Conservation (phyloP, 2,329 filamentous ascomycete genomes). For the Eutypa lata region DNA sequence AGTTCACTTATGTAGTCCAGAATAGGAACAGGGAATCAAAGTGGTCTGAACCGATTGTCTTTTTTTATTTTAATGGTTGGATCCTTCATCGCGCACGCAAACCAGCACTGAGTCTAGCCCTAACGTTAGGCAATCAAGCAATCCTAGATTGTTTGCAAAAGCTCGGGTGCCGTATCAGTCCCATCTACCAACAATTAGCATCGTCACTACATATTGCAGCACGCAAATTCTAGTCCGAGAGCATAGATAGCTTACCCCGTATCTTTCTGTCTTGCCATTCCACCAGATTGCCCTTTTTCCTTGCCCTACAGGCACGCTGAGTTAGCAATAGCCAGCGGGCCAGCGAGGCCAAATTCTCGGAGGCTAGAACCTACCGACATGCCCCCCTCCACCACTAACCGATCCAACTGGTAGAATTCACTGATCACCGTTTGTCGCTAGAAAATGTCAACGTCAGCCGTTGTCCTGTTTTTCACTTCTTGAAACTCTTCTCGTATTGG, state of each 20-base stretch:
- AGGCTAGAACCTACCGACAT: conserved; percentile 60
- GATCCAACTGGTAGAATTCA: conserved; percentile 90
- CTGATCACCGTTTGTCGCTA: conserved; percentile 94
- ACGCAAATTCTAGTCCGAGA: too few species aligned
- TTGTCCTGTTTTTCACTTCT: neutral
- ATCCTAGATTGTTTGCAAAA: too few species aligned
- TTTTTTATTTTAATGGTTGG: too few species aligned
- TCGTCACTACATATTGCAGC: neutral
- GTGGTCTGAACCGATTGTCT: neutral
- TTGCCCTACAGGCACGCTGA: conserved; percentile 52
- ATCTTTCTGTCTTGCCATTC: conserved; percentile 73
- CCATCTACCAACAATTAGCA: neutral
- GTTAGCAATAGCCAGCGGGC: neutral
- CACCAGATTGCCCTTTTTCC: conserved; percentile 63
- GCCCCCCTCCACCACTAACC: conserved; percentile 86
- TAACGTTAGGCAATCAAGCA: too few species aligned
- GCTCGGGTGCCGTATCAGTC: neutral
- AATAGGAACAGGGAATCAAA: neutral
- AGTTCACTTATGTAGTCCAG: neutral
- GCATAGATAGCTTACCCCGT: conserved; percentile 58
- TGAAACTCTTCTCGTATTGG: neutral
- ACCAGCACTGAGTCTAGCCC: neutral
- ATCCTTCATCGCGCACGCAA: too few species aligned
- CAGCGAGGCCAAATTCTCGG: conserved; percentile 11
- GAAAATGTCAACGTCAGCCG: neutral